Evolutionary conservation across 2,329 filamentous ascomycete genomes (phyloP), one percentile per base, ranked within the genome.

Genomic region (Penicillium aurantiogriseum): DNA sequence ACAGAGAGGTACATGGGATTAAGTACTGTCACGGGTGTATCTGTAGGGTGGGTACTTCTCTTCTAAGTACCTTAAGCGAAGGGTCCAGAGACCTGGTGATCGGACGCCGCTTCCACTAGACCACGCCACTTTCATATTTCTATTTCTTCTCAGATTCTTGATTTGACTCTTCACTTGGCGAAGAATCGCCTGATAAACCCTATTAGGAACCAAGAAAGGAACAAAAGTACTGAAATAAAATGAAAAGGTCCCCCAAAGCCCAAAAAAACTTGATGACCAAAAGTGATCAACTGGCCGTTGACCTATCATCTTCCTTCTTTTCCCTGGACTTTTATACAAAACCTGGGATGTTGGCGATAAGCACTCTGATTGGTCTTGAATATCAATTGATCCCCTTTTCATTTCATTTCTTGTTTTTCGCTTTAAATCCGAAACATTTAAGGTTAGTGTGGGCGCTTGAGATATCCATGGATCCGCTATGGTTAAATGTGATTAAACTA

Each of bases 351-450:
- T 27, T 15, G 11, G 42, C 48, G 42, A 13, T 31, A 46, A 31
- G 1, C 46, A 35, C 51, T 47, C 55, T 61, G 53, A 56, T 54
- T 49, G 33, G 51, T 19, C 38, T 45, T 50, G 51, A 33, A 43
- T 42, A 8, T 25, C 3, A 17, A 11, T 2, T 13, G n/a, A 13
- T 40, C 33, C 35, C 31, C 42, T 49, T 48, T 33, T 25, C 8
- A 13, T 48, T 33, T 25, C 8, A 13, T 53, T 46, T 46, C 17
- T 33, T 9, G 17, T 27, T 29, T 29, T 15, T 23, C 19, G 23
- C 5, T 58, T 15, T 35, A 48, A 38, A 57, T 64, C 58, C 51
- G 61, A 65, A 67, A 63, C 61, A 61, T 29, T 29, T 29, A 53
- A 35, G 36, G 40, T 56, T 46, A 13, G 31, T 17, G 33, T 42